Evolutionary conservation across 805 yeast species (phyloP), one percentile per base, ranked within the genome.

Genomic region (Candida odintsovae): DNA sequence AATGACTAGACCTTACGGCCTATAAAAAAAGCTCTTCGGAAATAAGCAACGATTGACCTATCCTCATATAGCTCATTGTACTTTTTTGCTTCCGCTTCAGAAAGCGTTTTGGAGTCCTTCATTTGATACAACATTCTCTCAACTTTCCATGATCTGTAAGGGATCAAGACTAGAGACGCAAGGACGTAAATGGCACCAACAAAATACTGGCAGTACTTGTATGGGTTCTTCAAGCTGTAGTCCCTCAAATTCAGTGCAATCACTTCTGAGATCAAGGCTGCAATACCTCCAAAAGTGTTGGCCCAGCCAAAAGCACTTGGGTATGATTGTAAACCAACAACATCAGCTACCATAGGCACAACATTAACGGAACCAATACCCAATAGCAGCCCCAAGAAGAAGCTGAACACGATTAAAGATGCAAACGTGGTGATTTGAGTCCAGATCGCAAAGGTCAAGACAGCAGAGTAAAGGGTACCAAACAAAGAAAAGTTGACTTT

Each of bases 201-300:
- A 58, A 80, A 81, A 1, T 81, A 68, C 55, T 82, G 88, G 2
- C 84, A 71, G 52, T 82, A 73, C 31, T 76, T 62, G 53, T 75
- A 83, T 3, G 87, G 86, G 25, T 62, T 65, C 7, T 46, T 47
- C 2, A 53, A 35, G 11, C 55, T 42, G n/a, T 55, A 46, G n/a
- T 58, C 64, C 43, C 69, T 67, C 41, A 80, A 57, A 2, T 78
- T 70, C 47, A 80, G 72, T 0, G 80, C 84, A 42, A 80, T 72
- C 8, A 77, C 71, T 61, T 80, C 86, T 4, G 79, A 67, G 1
- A 73, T 70, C 21, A 80, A 59, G 6, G 73, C 59, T 26, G 62
- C 43, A 3, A 67, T 53, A 2, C 70, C 64, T 26, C 63, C 61
- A 15, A 53, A 42, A 10, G 61, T 43, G 43, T 66, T 68, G 6